phyloP scores from a whole-genome alignment of 2,329 filamentous ascomycete species.

The Colletotrichum sp. region DNA sequence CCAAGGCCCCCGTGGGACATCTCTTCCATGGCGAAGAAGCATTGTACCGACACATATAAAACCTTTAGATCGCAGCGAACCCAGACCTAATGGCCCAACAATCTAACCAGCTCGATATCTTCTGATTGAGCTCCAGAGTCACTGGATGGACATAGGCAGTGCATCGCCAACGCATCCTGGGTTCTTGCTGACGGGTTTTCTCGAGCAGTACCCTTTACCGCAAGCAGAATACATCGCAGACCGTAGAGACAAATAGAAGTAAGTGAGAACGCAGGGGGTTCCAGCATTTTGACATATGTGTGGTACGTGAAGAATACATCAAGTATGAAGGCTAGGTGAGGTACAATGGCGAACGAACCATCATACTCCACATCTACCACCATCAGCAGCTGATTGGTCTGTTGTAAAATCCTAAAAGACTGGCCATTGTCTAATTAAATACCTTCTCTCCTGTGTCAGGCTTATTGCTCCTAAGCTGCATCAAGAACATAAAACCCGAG shows the following conservation, averaged over 20 bases:
- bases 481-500: neutral
- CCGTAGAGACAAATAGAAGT: too few relatives aligned
- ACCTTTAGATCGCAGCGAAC: too few relatives aligned
- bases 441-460: neutral
- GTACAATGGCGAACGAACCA: neutral
- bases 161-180: neutral
- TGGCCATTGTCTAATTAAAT: neutral
- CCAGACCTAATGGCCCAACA: too few relatives aligned
- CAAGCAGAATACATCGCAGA: neutral
- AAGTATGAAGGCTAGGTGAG: neutral
- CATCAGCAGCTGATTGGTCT: too few relatives aligned
- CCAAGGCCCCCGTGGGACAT: accelerated
- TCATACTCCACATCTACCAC: too few relatives aligned
- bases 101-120: too few relatives aligned
- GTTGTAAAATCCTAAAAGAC: neutral
- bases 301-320: neutral
- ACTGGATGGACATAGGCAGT: too few relatives aligned
- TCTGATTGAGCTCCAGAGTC: too few relatives aligned
- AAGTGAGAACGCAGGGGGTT: too few relatives aligned
- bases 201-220: neutral
- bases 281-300: too few relatives aligned
- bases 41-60: too few relatives aligned
- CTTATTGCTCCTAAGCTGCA: neutral
- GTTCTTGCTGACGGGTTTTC: neutral
- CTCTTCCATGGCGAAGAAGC: too few relatives aligned